A percentile compares a stretch with the other conserved stretches of the same genome.
Conservation (phyloP, 1,284 basidiomycete genomes). For the Trametes hirsuta region DNA sequence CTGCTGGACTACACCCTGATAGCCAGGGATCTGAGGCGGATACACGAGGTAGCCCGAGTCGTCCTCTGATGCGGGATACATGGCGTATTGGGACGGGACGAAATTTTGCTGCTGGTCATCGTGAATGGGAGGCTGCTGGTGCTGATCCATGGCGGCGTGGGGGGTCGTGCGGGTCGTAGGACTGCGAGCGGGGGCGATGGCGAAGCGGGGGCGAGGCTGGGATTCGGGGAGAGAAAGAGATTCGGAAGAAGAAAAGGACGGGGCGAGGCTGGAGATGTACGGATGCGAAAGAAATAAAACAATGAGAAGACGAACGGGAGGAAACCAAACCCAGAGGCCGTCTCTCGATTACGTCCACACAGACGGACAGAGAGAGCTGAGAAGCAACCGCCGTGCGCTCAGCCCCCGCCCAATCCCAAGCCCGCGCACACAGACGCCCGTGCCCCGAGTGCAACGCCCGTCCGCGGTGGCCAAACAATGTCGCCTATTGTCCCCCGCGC, state of each 20-base stretch:
- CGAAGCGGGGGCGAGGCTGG: constrained; percentile 21
- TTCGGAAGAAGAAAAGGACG: constrained; percentile 26
- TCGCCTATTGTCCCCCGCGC: constrained; percentile 16
- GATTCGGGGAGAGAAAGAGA: constrained; percentile 33
- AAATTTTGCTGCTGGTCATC: constrained; percentile 45
- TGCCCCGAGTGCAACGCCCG: constrained; percentile 5
- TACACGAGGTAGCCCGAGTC: constrained; percentile 45
- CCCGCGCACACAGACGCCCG: constrained; percentile 8
- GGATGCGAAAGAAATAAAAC: constrained; percentile 33
- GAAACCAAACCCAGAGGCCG: constrained; percentile 26
- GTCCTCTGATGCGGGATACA: constrained; percentile 45
- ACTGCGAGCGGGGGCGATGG: constrained; percentile 1
- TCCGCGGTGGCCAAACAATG: constrained; percentile 17
- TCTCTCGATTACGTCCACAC: constrained; percentile 30
- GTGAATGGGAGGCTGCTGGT: constrained; percentile 42
- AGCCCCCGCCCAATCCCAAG: neutral
- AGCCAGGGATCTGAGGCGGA: constrained; percentile 41
- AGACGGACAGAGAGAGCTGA: constrained; percentile 21
- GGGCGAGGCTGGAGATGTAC: constrained; percentile 22
- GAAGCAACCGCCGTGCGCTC: neutral
- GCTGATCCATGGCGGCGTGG: constrained; percentile 48
- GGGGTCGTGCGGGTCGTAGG: constrained; percentile 32
- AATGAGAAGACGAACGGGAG: constrained; percentile 28
- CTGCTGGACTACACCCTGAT: constrained; percentile 44
- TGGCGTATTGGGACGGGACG: constrained; percentile 39